phyloP scores from a whole-genome alignment of 116 monocot genomes.

The Cymodocea nodosa region DNA sequence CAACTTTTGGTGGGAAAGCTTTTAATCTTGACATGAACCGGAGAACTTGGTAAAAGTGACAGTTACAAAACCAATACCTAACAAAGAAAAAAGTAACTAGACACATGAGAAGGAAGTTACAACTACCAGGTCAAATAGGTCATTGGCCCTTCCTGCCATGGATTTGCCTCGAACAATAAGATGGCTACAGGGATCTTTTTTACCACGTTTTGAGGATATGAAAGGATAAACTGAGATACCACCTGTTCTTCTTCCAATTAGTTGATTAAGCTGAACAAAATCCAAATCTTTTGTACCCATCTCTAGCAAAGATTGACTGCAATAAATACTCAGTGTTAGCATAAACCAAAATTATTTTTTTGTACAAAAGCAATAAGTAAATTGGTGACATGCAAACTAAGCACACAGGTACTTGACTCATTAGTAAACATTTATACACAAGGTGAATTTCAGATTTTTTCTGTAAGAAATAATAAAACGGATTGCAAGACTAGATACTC shows the following conservation, averaged over 20 bases:
- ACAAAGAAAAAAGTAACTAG: neutral
- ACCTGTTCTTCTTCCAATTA: constrained; percentile 96
- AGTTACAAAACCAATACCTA: no score
- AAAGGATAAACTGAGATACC: constrained; percentile 98
- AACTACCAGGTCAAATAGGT: constrained; percentile 85
- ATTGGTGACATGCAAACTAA: no score
- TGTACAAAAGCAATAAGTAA: neutral
- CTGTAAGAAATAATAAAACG: neutral
- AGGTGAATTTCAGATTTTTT: neutral
- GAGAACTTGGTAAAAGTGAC: no score
- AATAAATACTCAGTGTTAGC: constrained; percentile 1
- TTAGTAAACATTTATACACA: neutral
- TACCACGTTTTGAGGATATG: constrained; percentile 75
- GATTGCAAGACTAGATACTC: constrained; percentile 5
- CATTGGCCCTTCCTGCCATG: constrained; percentile 68
- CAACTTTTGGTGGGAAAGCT: no score
- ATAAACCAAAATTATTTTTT: neutral
- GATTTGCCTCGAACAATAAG: constrained; percentile 88
- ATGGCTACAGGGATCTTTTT: constrained; percentile 60
- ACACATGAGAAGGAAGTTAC: neutral
- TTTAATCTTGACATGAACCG: no score
- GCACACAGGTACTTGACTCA: neutral
- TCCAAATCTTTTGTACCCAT: constrained; percentile 98
- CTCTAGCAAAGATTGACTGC: constrained; percentile 96
- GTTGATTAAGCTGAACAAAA: constrained; percentile 94